phyloP scores from a whole-genome alignment of 768 basidiomycete genomes.

The Xerocomus potaroensis region DNA sequence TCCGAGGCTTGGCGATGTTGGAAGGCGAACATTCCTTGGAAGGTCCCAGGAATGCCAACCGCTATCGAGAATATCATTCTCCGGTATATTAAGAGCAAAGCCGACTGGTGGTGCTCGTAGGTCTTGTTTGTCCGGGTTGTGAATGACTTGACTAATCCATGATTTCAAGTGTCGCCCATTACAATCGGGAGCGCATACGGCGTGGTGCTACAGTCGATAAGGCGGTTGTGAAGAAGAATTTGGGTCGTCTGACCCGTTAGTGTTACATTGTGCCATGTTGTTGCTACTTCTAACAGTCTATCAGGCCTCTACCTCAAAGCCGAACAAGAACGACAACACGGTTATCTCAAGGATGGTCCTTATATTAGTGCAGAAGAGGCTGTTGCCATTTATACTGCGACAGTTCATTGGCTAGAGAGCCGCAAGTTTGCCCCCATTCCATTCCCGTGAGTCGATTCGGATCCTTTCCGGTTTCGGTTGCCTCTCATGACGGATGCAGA shows the following conservation, averaged over 20 bases:
- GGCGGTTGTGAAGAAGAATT: constrained; percentile 98
- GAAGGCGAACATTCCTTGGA: constrained; percentile 99
- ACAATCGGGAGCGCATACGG: constrained; percentile 95
- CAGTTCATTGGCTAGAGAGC: constrained; percentile 98
- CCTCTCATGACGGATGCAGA: constrained; percentile 32
- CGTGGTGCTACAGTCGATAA: constrained; percentile 97
- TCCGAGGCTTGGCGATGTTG: constrained; percentile 99
- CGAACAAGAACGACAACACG: constrained; percentile 98
- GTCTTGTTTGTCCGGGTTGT: constrained; percentile 23
- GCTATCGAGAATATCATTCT: constrained; percentile 99
- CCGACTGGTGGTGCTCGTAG: constrained; percentile 97
- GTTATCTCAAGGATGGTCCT: constrained; percentile 97
- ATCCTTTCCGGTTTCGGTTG: background rate
- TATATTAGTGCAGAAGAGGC: constrained; percentile 99
- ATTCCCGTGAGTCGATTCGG: constrained; percentile 80
- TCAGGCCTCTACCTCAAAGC: constrained; percentile 91
- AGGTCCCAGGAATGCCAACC: constrained; percentile 99
- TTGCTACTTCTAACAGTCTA: constrained; percentile 3
- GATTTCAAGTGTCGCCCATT: constrained; percentile 78
- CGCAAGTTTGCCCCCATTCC: constrained; percentile 98
- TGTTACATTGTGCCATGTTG: constrained; percentile 4
- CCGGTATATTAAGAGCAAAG: constrained; percentile 98
- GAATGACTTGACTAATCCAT: background rate
- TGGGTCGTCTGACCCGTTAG: constrained; percentile 92
- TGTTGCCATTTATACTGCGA: constrained; percentile 97